Base-by-base conservation (phyloP, 441 rosid genomes). In the Isatis lusitanica region DNA sequence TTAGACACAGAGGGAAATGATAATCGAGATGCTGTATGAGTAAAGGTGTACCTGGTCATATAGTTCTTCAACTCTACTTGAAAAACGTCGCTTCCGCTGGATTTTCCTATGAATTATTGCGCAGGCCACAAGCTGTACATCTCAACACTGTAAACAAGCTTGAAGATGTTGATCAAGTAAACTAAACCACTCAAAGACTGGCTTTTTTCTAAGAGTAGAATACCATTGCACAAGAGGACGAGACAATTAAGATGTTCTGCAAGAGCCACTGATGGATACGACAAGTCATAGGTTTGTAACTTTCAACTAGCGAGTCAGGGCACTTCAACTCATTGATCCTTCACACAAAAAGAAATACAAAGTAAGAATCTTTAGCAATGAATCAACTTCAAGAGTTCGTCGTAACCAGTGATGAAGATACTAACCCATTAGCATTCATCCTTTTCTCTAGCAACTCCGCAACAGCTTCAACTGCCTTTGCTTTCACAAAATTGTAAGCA, bases 251-350 rank as follows among this genome's bases (percentile, higher is more conserved):
- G 44, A 76, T 82, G 78, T 89, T 81, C 74, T 74, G 56, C 42
- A 80, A 82, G 66, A 90, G 66, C 94, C 93, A 90, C 63, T 87
- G 88, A 66, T 63, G 84, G 42, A 87, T 24, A 12, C 73, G 83
- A 58, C 97, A 92, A 9, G 86, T 74, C 53, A 83, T 28, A 8
- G 98, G 90, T 82, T 86, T 90, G 85, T 87, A 87, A 66, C 53
- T 66, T 79, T 87, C 88, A 6, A 82, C 86, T 43, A 88, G 40
- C 15, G 64, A 65, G 60, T 92, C 90, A 35, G 97, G 94, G 76
- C 97, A 94, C 80, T 88, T 94, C 74, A 90, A 80, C 79, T 90
- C 97, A 52, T 76, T 83, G 44, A 60, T 82, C 84, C 98, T 92
- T 71, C 36, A 53, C 39, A 42, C 1, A 46, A 33, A 67, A 15